Evolutionary conservation across 2,329 filamentous ascomycete species (phyloP), one percentile per base, ranked within the genome.

Genomic region (Fusarium sp.): DNA sequence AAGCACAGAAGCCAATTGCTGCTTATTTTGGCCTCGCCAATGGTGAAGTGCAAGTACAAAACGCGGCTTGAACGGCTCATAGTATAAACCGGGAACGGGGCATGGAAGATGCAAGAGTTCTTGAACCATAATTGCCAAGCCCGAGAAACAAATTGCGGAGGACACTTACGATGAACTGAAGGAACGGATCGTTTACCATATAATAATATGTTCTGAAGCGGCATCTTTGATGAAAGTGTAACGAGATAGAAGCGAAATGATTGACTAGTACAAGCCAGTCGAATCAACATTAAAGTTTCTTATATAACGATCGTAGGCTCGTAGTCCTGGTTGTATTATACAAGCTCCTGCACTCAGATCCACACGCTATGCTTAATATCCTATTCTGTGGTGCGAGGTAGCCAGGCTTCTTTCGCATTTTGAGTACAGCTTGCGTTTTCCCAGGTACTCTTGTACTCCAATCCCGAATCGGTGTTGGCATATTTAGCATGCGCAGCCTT

Each of bases 21-120:
- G 95, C 94, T 30, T 99, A 98, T 85, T 99, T 98, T 83, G 96
- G 96, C 41, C 93, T 96, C 90, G 89, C 92, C 50, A 93, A 94
- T 79, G 93, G 93, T 20, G 84, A 91, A 78, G 85, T 92, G 24
- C 75, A 83, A 58, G 77, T 82, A 36, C 81, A 82, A 62, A 79
- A 76, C 24, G 77, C 77, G 14, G 72, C 59, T 63, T 78, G 47
- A 67, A 41, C 30, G 4, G 32, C 14, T 28, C 51, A 39, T 22
- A 39, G 24, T 54, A 30, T 14, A 20, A 10, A 28, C 14, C 30
- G 18, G n/a, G 26, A 42, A 55, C 36, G 20, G 20, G 36, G 11
- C 20, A 42, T 28, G 12, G 36, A n/a, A 28, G 36, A 41, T 41
- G 20, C 26, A 42, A 41, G 20, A 18, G 15, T 50, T 22, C 5